Conservation (phyloP, 768 basidiomycete genomes). For the Suillus spraguei region DNA sequence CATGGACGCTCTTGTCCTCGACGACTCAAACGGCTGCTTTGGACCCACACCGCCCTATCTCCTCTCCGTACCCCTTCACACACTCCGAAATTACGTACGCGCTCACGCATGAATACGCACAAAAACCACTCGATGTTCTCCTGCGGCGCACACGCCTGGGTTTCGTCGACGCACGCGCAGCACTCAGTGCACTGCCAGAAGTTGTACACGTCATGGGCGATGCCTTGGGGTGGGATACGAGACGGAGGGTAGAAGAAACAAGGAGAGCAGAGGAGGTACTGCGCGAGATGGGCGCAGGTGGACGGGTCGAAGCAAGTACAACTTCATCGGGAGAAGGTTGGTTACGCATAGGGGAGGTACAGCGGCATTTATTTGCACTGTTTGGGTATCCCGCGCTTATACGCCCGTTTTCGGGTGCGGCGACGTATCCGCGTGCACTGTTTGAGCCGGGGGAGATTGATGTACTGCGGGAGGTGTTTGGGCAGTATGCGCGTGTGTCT, state of each 20-base stretch:
- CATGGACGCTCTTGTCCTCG: conserved; percentile 90
- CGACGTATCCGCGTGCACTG: conserved; percentile 49
- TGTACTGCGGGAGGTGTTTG: conserved; percentile 42
- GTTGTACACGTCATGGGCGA: conserved; percentile 91
- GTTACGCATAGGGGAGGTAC: conserved; percentile 3
- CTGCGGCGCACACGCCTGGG: conserved; percentile 91
- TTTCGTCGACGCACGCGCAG: conserved; percentile 89
- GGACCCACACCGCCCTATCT: conserved; percentile 86
- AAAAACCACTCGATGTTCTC: conserved; percentile 90
- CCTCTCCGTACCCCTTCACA: conserved; percentile 73
- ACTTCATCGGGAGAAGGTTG: conserved; percentile 23
- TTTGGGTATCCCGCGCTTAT: conserved; percentile 5
- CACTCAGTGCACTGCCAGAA: conserved; percentile 80
- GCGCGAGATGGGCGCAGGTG: conserved; percentile 70
- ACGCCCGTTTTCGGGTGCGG: conserved; percentile 8
- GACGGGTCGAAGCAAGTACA: conserved; percentile 15
- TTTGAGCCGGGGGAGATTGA: conserved; percentile 56
- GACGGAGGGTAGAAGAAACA: conserved; percentile 62
- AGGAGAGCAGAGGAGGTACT: conserved; percentile 65
- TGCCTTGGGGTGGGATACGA: conserved; percentile 76
- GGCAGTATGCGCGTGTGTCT: conserved; percentile 8
- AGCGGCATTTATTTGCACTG: not conserved
- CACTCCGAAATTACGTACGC: conserved; percentile 81
- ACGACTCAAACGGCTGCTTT: conserved; percentile 70
- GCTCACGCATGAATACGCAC: conserved; percentile 86